Evolutionary conservation across 768 basidiomycete species (phyloP).

Genomic region (Suillus paluster): DNA sequence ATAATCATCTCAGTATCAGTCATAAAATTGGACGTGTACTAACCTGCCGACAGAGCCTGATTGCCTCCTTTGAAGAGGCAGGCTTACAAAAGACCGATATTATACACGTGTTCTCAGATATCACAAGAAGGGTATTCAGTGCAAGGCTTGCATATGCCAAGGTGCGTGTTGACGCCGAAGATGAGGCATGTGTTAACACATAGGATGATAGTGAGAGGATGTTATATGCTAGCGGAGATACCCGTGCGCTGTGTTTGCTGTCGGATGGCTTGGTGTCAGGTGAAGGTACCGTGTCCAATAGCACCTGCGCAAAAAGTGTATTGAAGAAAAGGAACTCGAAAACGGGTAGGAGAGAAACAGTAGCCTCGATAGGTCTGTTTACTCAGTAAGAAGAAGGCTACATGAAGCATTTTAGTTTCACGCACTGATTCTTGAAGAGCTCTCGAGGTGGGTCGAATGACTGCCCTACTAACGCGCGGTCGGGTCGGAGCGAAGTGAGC

Average conservation of each 20-base stretch:
- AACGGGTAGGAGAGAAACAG: conserved; percentile 59
- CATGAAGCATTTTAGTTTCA: background rate
- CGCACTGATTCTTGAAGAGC: conserved; percentile 62
- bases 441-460: conserved; percentile 53
- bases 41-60: conserved; percentile 70
- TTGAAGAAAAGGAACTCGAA: conserved; percentile 65
- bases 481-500: conserved; percentile 55
- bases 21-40: conserved; percentile 14
- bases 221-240: conserved; percentile 47
- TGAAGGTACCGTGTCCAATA: conserved; percentile 43
- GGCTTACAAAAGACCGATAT: conserved; percentile 51
- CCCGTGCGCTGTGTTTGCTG: conserved; percentile 14
- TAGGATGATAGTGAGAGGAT: conserved; percentile 66
- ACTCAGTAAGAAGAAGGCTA: conserved; percentile 5
- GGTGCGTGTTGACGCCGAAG: conserved; percentile 58
- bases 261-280: conserved; percentile 22
- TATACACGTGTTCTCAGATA: conserved; percentile 53
- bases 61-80: conserved; percentile 31
- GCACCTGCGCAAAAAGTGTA: conserved; percentile 48
- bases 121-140: conserved; percentile 54
- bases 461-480: conserved; percentile 53
- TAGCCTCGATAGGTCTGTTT: conserved; percentile 64
- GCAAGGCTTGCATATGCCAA: conserved; percentile 65
- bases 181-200: conserved; percentile 68
- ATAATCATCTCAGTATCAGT: conserved; percentile 6